Conservation (phyloP, 441 rosid genomes). For the Isatis lusitanica region DNA sequence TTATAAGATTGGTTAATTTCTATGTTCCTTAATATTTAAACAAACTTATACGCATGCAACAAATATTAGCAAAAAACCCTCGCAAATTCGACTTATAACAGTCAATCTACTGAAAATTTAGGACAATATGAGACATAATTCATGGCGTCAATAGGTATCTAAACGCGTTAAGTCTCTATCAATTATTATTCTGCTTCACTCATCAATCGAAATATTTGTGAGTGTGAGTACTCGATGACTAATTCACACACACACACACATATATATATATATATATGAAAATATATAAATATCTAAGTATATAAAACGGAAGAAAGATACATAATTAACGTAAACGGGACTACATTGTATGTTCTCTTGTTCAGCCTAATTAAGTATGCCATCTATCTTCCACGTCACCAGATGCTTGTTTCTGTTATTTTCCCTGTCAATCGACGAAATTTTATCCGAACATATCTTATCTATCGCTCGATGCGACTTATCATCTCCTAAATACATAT, state of each 20-base stretch:
- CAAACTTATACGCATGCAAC: slow-evolving; percentile 19
- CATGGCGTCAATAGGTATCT: neutral
- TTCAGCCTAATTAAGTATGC: slow-evolving; percentile 13
- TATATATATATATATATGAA: neutral
- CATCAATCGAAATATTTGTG: neutral
- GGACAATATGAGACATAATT: neutral
- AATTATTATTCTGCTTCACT: neutral
- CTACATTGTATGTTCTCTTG: slow-evolving; percentile 15
- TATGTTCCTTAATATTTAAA: slow-evolving; percentile 25
- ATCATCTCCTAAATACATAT: neutral
- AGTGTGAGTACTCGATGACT: neutral
- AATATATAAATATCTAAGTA: neutral
- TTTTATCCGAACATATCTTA: slow-evolving; percentile 27
- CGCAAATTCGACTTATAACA: neutral
- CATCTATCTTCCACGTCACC: slow-evolving; percentile 13
- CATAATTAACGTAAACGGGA: neutral
- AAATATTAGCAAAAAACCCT: neutral
- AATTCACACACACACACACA: no score
- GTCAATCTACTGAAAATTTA: neutral
- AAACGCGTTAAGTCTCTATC: neutral
- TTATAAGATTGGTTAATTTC: slow-evolving; percentile 30
- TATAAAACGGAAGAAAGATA: neutral
- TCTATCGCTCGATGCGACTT: slow-evolving; percentile 17
- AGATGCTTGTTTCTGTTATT: slow-evolving; percentile 15
- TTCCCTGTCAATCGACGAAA: slow-evolving; percentile 2